Evolutionary conservation across 1,284 basidiomycete species (phyloP), one percentile per base, ranked within the genome.

Genomic region (Vanrija humicola): DNA sequence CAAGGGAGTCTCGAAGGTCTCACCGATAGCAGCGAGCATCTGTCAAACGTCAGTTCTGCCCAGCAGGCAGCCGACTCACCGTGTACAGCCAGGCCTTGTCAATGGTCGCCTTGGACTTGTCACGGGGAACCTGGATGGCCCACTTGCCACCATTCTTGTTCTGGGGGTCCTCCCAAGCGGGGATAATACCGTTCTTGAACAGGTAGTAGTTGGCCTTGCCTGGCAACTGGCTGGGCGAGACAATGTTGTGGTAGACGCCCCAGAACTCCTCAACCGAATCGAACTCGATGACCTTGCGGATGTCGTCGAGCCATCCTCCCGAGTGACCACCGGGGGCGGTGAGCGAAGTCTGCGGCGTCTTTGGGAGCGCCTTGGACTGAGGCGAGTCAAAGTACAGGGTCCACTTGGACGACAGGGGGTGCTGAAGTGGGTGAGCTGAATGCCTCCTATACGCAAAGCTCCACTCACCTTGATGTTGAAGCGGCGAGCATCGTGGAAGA

Each of bases 11-110:
- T 96, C 93, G 73, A 95, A 95, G 0, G 91, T 96, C 78, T 96
- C 93, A 47, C 93, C 93, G 64, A 97, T 96, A 23, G 93, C 92
- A 54, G 94, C 91, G 58, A 96, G 84, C 92, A 96, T 94, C 91
- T 95, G 70, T 0, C 16, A 23, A 23, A 46, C 21, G 19, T 44
- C 29, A 28, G 39, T 40, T 12, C n/a, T 2, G 15, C 19, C 34
- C 50, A 51, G 21, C 28, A 29, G 10, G 8, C 34, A 12, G 10
- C 18, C 18, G 21, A 77, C 83, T 60, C 71, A 94, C 92, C 42
- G 95, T 98, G 80, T 94, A 94, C 48, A 98, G 83, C 95, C 96
- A 99, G 85, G 94, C 90, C 73, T 86, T 88, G 78, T 99, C 95
- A 52, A 99, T 88, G 46, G 84, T 79, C 34, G 66, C 73, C 54